Evolutionary conservation across 2,329 filamentous ascomycete species (phyloP).

Genomic region (Cercospora sp.): DNA sequence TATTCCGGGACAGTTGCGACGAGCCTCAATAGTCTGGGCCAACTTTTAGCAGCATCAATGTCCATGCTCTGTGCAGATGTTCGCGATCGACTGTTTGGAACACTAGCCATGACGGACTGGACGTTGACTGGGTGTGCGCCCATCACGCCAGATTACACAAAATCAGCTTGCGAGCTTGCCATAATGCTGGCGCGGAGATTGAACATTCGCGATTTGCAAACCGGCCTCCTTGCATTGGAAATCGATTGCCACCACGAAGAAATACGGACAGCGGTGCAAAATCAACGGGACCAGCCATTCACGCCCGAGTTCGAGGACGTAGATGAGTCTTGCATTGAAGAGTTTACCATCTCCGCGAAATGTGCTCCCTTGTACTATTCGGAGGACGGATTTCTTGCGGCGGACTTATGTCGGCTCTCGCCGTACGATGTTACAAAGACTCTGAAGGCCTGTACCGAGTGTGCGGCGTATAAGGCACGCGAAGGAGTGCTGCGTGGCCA

Average conservation of each 20-base stretch:
- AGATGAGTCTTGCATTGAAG: background rate
- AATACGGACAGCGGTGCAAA: background rate
- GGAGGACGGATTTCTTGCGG: background rate
- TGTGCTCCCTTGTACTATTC: background rate
- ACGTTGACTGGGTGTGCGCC: background rate
- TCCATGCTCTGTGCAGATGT: background rate
- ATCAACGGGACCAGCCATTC: background rate
- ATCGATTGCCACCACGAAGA: background rate
- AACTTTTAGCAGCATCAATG: too few relatives aligned
- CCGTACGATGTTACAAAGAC: background rate
- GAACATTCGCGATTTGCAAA: accelerated
- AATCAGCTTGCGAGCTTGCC: background rate
- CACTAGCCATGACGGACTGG: background rate
- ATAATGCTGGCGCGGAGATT: background rate
- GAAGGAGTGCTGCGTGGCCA: background rate
- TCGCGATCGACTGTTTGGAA: background rate
- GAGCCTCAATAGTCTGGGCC: too few relatives aligned
- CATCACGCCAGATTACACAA: background rate
- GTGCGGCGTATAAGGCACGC: background rate
- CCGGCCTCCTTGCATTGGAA: background rate
- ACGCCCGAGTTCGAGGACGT: background rate
- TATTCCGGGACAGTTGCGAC: too few relatives aligned
- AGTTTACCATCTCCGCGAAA: background rate
- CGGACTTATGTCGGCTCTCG: background rate
- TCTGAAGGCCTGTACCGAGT: background rate